Evolutionary conservation across 371 early-diverging fungal species (phyloP).

Genomic region (Circinella minor): DNA sequence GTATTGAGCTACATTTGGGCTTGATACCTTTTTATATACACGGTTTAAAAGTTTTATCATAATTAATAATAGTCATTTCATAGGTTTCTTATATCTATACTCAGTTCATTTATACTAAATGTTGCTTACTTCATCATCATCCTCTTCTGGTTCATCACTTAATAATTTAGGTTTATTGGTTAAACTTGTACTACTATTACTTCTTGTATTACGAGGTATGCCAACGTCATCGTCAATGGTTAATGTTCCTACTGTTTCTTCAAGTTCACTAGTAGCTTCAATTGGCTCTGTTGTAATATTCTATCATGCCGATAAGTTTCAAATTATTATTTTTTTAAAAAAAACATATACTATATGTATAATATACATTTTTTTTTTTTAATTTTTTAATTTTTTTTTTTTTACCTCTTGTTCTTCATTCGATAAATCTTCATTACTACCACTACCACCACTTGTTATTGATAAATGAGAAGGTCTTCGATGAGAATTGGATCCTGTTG

Average conservation of each 20-base stretch:
- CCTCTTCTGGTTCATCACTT: background rate
- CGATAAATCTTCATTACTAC: background rate
- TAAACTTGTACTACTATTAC: background rate
- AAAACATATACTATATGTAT: background rate
- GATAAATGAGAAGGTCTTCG: slow-evolving; percentile 7
- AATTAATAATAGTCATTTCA: background rate
- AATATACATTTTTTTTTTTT: background rate
- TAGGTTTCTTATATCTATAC: too few relatives aligned
- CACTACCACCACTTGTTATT: background rate
- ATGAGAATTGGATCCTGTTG: background rate
- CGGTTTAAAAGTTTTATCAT: background rate
- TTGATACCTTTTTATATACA: background rate
- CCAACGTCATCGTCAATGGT: background rate
- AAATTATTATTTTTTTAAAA: background rate
- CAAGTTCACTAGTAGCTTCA: background rate
- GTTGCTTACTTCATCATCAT: slow-evolving; percentile 11
- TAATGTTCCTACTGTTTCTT: background rate
- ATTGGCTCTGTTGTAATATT: slow-evolving; percentile 1
- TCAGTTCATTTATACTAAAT: too few relatives aligned
- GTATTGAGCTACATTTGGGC: slow-evolving; percentile 39
- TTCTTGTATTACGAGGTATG: background rate
- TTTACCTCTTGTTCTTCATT: too few relatives aligned
- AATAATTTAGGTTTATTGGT: background rate
- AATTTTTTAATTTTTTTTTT: too few relatives aligned
- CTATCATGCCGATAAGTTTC: slow-evolving; percentile 11